Conservation (phyloP, 2,329 filamentous ascomycete genomes). For the Verticillium longisporum region DNA sequence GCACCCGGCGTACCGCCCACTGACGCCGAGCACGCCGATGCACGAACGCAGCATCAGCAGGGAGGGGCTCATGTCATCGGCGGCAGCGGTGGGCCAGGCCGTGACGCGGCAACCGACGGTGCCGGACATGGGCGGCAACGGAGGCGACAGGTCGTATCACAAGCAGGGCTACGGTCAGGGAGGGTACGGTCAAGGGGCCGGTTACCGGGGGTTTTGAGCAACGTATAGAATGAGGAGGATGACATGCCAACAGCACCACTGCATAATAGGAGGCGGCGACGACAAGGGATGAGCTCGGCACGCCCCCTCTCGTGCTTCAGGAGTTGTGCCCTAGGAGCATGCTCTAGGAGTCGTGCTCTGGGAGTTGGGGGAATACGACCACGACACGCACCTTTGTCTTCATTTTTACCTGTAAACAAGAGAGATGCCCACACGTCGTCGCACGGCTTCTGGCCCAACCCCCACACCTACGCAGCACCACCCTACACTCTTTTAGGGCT, state of each 20-base stretch:
- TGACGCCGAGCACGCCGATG: constrained; percentile 25
- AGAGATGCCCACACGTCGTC: constrained; percentile 2
- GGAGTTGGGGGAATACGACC: too few relatives aligned
- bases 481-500: constrained; percentile 1
- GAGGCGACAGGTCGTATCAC: neutral
- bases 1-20: constrained; percentile 22
- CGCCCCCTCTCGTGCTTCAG: neutral
- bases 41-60: constrained; percentile 21
- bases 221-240: neutral
- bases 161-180: neutral
- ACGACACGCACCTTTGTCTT: too few relatives aligned
- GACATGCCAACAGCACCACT: neutral
- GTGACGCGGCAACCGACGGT: constrained; percentile 25
- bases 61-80: constrained; percentile 29
- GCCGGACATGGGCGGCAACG: constrained; percentile 14
- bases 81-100: constrained; percentile 29
- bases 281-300: neutral
- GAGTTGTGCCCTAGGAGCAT: too few relatives aligned
- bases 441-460: constrained; percentile 1
- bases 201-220: constrained; percentile 8
- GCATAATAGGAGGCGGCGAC: neutral
- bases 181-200: neutral
- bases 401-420: constrained; percentile 4
- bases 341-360: too few relatives aligned
- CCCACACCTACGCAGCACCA: neutral